Conservation (phyloP, 2,329 filamentous ascomycete genomes). For the Aspergillus sp. region DNA sequence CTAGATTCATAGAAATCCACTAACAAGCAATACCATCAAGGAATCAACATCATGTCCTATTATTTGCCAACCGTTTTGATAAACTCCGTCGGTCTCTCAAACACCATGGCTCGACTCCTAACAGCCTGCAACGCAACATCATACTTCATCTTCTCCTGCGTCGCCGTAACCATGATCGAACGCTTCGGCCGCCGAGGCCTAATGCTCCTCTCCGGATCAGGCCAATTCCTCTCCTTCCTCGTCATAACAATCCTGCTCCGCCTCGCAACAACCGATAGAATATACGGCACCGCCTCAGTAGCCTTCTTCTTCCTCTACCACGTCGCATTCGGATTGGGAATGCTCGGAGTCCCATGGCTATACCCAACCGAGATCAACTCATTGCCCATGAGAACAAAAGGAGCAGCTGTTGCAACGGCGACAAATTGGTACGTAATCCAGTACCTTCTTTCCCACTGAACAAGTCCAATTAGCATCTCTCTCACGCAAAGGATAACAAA, state of each 20-base stretch:
- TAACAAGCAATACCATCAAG: constrained; percentile 14
- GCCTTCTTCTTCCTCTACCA: constrained; percentile 56
- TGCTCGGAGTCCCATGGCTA: constrained; percentile 41
- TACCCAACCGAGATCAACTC: constrained; percentile 48
- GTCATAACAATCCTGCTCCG: constrained; percentile 53
- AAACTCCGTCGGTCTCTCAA: constrained; percentile 54
- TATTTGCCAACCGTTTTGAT: constrained; percentile 62
- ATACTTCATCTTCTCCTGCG: constrained; percentile 50
- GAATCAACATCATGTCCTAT: constrained; percentile 43
- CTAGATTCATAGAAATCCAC: neutral
- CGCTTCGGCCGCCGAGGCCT: constrained; percentile 56
- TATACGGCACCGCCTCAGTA: constrained; percentile 36
- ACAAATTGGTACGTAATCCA: constrained; percentile 42
- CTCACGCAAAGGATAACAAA: constrained; percentile 19
- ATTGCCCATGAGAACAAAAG: constrained; percentile 48
- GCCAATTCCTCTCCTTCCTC: constrained; percentile 53
- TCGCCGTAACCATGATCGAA: constrained; percentile 51
- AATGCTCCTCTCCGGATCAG: constrained; percentile 54
- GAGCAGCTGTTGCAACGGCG: constrained; percentile 47
- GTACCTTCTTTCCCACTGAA: neutral
- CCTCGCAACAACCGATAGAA: constrained; percentile 27
- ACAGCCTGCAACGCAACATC: constrained; percentile 55
- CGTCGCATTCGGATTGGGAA: constrained; percentile 51
- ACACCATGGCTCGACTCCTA: constrained; percentile 54
- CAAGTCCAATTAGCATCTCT: no score